These are phyloP conservation scores for Verticillium klebahnii DNA, from an alignment of 2,329 filamentous ascomycete species.

Conservation along the genomic window DNA sequence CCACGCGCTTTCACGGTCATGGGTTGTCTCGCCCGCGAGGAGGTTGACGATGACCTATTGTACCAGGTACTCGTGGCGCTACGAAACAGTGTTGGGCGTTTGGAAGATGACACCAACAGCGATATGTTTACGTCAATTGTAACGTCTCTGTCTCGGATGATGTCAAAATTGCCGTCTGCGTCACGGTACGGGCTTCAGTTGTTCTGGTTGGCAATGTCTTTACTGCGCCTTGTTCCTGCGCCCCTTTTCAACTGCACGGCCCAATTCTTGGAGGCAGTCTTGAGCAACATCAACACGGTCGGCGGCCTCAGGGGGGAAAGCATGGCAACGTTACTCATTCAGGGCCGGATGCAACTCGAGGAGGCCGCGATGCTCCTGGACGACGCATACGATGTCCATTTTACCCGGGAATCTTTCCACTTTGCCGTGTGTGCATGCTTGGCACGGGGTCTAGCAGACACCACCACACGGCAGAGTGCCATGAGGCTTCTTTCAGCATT, in stretches of 20 bases:
- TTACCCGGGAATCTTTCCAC: conserved; percentile 60
- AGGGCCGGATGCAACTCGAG: conserved; percentile 56
- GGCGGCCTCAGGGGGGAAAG: conserved; percentile 51
- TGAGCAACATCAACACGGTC: conserved; percentile 59
- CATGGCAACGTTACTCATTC: conserved; percentile 56
- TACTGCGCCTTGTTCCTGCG: conserved; percentile 59
- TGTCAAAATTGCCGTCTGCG: conserved; percentile 60
- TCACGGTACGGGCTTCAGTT: conserved; percentile 65
- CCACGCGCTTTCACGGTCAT: conserved; percentile 66
- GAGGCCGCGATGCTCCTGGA: conserved; percentile 59
- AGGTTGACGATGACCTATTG: conserved; percentile 66
- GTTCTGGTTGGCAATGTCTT: conserved; percentile 65
- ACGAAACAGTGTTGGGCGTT: conserved; percentile 59
- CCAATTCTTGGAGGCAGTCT: conserved; percentile 58
- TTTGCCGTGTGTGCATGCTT: conserved; percentile 62
- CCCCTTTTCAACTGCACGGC: conserved; percentile 62
- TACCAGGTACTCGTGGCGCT: conserved; percentile 68
- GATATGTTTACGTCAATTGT: conserved; percentile 68
- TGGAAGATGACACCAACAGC: conserved; percentile 58
- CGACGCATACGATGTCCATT: conserved; percentile 62
- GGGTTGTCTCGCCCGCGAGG: conserved; percentile 66
- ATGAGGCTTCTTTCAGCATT: conserved; percentile 60
- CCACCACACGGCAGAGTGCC: conserved; percentile 52
- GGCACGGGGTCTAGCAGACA: conserved; percentile 59
- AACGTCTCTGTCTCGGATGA: conserved; percentile 65